These are phyloP conservation scores for Tetragonia tetragonoides DNA, from an alignment of 148 eudicot genomes.

Conservation along the genomic window DNA sequence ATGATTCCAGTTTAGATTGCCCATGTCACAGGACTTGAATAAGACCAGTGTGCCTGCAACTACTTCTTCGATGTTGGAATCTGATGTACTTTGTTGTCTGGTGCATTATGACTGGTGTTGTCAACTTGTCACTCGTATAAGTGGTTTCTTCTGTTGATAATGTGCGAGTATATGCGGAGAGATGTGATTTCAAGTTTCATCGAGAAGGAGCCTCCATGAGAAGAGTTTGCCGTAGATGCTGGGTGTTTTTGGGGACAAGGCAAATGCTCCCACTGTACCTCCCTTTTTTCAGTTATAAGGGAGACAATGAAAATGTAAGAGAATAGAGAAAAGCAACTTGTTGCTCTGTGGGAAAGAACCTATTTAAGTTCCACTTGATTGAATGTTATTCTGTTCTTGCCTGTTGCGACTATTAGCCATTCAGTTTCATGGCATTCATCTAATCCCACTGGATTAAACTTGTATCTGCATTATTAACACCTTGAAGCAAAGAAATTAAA, in stretches of 20 bases:
- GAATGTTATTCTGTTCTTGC: neutral
- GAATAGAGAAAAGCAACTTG: neutral
- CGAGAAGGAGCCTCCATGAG: neutral
- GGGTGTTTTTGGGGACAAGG: neutral
- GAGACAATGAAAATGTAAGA: neutral
- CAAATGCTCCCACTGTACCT: neutral
- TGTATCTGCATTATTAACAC: neutral
- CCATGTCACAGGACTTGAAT: conserved; percentile 1
- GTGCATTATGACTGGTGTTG: no score
- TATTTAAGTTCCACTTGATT: neutral
- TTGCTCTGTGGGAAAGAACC: neutral
- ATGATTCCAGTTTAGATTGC: neutral
- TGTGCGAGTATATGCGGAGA: no score
- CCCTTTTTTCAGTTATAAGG: neutral
- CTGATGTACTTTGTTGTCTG: neutral
- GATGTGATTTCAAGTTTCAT: no score
- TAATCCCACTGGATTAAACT: neutral
- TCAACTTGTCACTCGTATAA: no score
- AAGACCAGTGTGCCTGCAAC: neutral
- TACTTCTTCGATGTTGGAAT: no score
- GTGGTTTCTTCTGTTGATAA: no score
- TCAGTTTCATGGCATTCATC: neutral
- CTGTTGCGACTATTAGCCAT: neutral
- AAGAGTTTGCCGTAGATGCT: neutral
- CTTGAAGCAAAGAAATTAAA: neutral